phyloP scores from a whole-genome alignment of 805 yeast species.

The Cephaloascus albidus region DNA sequence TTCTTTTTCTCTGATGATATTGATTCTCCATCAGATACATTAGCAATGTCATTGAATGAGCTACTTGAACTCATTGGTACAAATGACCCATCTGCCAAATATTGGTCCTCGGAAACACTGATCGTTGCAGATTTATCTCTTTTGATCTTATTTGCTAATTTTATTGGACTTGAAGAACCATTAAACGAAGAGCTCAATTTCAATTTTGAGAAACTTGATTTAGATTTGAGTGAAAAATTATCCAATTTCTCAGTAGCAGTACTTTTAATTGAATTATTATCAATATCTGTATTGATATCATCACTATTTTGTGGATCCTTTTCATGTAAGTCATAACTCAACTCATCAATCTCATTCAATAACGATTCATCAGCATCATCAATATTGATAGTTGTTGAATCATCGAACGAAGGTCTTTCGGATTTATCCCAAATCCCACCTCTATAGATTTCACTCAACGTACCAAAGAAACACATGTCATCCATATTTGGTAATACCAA shows the following conservation, averaged over 20 bases:
- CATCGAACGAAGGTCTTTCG: constrained; percentile 8
- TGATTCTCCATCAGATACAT: background rate
- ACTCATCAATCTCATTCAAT: constrained; percentile 1
- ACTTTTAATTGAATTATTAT: constrained; percentile 1
- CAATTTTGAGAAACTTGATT: constrained; percentile 4
- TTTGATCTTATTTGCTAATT: constrained; percentile 1
- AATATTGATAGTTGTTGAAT: background rate
- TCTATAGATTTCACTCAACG: constrained; percentile 63
- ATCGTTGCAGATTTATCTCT: constrained; percentile 9
- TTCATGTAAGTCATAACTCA: constrained; percentile 3
- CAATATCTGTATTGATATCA: constrained; percentile 1
- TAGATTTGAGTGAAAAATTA: background rate
- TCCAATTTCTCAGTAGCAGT: too few species aligned
- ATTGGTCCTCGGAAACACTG: constrained; percentile 14
- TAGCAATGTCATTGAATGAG: background rate
- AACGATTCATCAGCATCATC: constrained; percentile 4
- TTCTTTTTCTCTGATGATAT: background rate
- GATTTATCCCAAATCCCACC: constrained; percentile 87
- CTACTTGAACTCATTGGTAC: constrained; percentile 5
- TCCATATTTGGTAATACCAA: constrained; percentile 86
- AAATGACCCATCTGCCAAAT: constrained; percentile 14
- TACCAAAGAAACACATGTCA: constrained; percentile 64
- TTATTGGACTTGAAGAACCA: constrained; percentile 15
- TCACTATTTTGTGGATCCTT: constrained; percentile 4
- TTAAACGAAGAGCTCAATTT: constrained; percentile 14